phyloP scores from a whole-genome alignment of 352 stramenopile species.

The Globisporangium middletonii region DNA sequence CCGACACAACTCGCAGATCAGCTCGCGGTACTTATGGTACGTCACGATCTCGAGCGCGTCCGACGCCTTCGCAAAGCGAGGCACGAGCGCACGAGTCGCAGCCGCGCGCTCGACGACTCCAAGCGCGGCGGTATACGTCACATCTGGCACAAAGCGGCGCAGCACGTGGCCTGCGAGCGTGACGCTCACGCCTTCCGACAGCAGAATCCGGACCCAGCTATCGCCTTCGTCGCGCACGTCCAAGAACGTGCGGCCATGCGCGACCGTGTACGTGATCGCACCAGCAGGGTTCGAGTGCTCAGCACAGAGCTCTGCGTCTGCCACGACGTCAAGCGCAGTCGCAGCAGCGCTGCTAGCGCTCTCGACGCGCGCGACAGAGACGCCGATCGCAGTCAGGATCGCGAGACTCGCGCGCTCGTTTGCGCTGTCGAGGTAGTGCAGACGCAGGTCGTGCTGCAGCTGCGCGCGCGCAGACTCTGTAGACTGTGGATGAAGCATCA shows the following conservation, averaged over 20 bases:
- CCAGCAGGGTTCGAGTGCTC: constrained; percentile 40
- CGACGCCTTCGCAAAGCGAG: constrained; percentile 31
- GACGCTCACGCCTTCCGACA: constrained; percentile 32
- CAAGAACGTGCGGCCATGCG: constrained; percentile 36
- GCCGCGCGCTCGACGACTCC: constrained; percentile 15
- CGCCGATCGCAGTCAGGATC: constrained; percentile 48
- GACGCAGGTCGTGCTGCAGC: constrained; percentile 35
- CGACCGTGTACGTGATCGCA: constrained; percentile 30
- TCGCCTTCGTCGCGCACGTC: constrained; percentile 68
- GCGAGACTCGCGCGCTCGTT: constrained; percentile 52
- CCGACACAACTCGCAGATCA: constrained; percentile 71
- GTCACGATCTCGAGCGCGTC: constrained; percentile 43
- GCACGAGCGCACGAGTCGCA: constrained; percentile 10
- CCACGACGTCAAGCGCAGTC: constrained; percentile 12
- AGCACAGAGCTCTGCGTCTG: constrained; percentile 20
- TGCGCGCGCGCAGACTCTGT: constrained; percentile 4
- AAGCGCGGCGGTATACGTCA: constrained; percentile 4
- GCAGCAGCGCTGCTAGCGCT: background rate
- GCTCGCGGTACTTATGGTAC: constrained; percentile 41
- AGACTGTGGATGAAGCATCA: background rate
- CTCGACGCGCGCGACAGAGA: constrained; percentile 18
- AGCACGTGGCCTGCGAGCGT: constrained; percentile 20
- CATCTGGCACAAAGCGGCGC: constrained; percentile 44
- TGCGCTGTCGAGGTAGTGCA: constrained; percentile 57
- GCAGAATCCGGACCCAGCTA: constrained; percentile 52